These are phyloP conservation scores for Protostelium mycophagum DNA, from an alignment of 78 protist genomes.

Conservation along the genomic window DNA sequence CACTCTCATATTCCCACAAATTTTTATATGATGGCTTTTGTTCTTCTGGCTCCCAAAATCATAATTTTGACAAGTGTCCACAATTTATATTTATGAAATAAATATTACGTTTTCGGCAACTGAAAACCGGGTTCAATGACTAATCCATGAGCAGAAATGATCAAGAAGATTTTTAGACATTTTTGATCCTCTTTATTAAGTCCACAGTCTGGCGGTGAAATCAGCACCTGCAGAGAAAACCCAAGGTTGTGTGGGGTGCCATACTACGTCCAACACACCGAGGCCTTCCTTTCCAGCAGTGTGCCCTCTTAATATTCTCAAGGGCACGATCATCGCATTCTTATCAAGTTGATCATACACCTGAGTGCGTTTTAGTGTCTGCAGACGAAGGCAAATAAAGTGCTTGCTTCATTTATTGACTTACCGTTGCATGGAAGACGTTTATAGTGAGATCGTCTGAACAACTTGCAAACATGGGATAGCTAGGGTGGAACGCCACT, in stretches of 20 bases:
- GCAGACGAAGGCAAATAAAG: slow-evolving; percentile 21
- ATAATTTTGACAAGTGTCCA: no score
- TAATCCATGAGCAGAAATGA: no score
- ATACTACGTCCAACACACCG: slow-evolving; percentile 84
- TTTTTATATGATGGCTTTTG: no score
- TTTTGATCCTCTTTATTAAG: slow-evolving; percentile 8
- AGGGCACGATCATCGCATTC: slow-evolving; percentile 94
- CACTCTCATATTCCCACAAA: no score
- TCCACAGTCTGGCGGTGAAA: slow-evolving; percentile 61
- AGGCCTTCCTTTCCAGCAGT: slow-evolving; percentile 23
- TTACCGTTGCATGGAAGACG: slow-evolving; percentile 81
- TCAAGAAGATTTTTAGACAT: background rate
- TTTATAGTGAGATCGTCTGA: slow-evolving; percentile 87
- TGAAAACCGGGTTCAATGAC: no score
- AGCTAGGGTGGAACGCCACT: slow-evolving; percentile 78
- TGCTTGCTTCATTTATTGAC: no score
- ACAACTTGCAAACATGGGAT: slow-evolving; percentile 92
- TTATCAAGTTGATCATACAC: slow-evolving; percentile 80
- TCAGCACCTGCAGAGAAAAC: slow-evolving; percentile 89
- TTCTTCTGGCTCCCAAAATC: no score
- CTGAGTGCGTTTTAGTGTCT: background rate
- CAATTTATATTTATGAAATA: no score
- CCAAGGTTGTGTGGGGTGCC: slow-evolving; percentile 98
- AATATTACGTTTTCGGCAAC: no score
- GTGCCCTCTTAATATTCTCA: slow-evolving; percentile 84